Conservation (phyloP, 176 grass and related monocot genomes). For the Avena insularis region DNA sequence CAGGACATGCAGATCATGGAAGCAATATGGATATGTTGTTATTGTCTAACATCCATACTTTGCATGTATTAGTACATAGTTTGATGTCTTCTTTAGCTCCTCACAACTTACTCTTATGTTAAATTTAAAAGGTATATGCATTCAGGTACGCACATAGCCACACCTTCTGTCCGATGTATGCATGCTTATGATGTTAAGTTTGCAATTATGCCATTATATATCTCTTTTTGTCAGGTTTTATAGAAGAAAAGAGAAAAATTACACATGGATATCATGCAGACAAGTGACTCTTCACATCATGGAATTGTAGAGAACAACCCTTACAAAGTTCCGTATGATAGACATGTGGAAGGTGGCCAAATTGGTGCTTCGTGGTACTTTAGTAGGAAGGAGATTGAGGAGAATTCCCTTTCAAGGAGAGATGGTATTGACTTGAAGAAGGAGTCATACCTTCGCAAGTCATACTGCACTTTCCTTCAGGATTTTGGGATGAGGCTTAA, state of each 20-base stretch:
- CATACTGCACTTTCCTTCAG: slow-evolving; percentile 91
- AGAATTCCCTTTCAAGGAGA: slow-evolving; percentile 73
- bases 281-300: slow-evolving; percentile 58
- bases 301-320: slow-evolving; percentile 73
- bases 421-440: slow-evolving; percentile 91
- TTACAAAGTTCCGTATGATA: slow-evolving; percentile 53
- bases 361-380: slow-evolving; percentile 86
- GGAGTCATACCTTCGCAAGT: slow-evolving; percentile 83
- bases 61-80: slow-evolving; percentile 12
- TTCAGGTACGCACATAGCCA: background rate
- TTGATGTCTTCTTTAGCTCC: background rate
- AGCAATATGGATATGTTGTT: slow-evolving; percentile 6
- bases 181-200: slow-evolving; percentile 22
- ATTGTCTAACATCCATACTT: background rate
- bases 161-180: background rate
- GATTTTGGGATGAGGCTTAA: slow-evolving; percentile 95
- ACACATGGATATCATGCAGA: slow-evolving; percentile 47
- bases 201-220: slow-evolving; percentile 21
- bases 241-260: slow-evolving; percentile 25
- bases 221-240: slow-evolving; percentile 26
- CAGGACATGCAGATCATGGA: background rate
- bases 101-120: background rate
- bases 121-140: background rate
- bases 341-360: slow-evolving; percentile 48
- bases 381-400: slow-evolving; percentile 86